Percentiles rank a stretch among this genome's conserved stretches.
These are phyloP conservation scores for Yarrowia alimentaria DNA, from an alignment of 805 yeast species.

Conservation along the genomic window DNA sequence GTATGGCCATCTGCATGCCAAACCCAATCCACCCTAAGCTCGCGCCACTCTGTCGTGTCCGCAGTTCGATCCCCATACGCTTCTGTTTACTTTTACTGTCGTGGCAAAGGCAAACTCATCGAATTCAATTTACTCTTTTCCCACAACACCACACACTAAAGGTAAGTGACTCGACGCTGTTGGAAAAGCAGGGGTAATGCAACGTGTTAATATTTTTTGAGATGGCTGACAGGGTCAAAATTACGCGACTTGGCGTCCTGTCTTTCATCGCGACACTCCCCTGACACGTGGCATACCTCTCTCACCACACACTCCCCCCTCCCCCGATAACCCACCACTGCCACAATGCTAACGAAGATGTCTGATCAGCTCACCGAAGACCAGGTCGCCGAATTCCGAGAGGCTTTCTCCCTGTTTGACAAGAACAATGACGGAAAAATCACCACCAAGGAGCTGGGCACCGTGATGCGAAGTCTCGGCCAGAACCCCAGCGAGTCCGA, in stretches of 20 bases:
- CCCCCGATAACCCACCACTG: neutral
- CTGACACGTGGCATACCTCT: constrained; percentile 26
- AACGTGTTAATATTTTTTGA: constrained; percentile 2
- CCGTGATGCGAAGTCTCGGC: constrained; percentile 98
- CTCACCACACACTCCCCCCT: constrained; percentile 2
- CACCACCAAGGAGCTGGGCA: constrained; percentile 92
- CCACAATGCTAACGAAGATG: constrained; percentile 22
- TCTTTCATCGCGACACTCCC: neutral
- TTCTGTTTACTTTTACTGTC: constrained; percentile 1
- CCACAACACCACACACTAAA: constrained; percentile 26
- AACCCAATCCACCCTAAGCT: too few species aligned
- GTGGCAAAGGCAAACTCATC: constrained; percentile 23
- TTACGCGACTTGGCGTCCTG: too few species aligned
- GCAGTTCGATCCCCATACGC: neutral
- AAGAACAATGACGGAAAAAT: constrained; percentile 96
- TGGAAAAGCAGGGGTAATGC: constrained; percentile 23
- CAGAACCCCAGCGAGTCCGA: constrained; percentile 96
- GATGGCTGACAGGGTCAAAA: neutral
- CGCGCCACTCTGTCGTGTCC: too few species aligned
- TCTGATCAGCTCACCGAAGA: constrained; percentile 87
- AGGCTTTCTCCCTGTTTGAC: constrained; percentile 95
- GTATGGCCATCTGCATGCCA: constrained; percentile 15
- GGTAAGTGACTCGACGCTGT: constrained; percentile 6
- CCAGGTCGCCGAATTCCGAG: constrained; percentile 95
- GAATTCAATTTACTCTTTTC: constrained; percentile 19